Conservation (phyloP, 2,329 filamentous ascomycete genomes). For the Paecilomyces fulvus region DNA sequence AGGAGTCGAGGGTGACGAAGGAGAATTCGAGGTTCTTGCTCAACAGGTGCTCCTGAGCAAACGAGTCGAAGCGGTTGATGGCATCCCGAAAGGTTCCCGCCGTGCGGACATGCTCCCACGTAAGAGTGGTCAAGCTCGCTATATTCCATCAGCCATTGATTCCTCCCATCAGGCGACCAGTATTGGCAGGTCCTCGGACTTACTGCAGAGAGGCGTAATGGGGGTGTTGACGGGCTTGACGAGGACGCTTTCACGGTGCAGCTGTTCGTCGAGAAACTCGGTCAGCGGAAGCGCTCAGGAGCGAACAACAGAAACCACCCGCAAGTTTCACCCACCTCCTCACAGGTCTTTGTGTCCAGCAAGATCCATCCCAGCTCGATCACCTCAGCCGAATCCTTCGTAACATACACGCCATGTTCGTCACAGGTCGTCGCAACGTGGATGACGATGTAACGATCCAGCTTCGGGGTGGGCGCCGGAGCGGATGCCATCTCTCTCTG, state of each 20-base stretch:
- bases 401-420: conserved; percentile 98
- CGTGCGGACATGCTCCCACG: conserved; percentile 97
- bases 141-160: conserved; percentile 11
- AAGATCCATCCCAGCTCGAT: conserved; percentile 99
- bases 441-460: conserved; percentile 96
- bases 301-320: background rate
- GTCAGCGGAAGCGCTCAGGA: conserved; percentile 18
- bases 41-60: conserved; percentile 83
- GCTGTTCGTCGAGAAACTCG: conserved; percentile 43
- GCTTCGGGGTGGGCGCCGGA: conserved; percentile 54
- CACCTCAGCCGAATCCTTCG: conserved; percentile 97
- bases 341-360: conserved; percentile 79
- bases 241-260: conserved; percentile 89
- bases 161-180: conserved; percentile 1
- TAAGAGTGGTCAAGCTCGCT: conserved; percentile 96
- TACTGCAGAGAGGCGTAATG: conserved; percentile 97
- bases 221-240: conserved; percentile 98
- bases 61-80: conserved; percentile 87
- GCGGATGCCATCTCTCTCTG: conserved; percentile 36
- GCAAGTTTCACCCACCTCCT: conserved; percentile 62
- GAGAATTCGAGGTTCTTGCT: conserved; percentile 93
- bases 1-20: conserved; percentile 95
- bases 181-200: conserved; percentile 41
- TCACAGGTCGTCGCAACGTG: conserved; percentile 98
- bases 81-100: conserved; percentile 96